Percentiles rank a stretch among this genome's conserved stretches.
Conservation (phyloP, 139 green algal genomes). For the Coccomyxa sp. region DNA sequence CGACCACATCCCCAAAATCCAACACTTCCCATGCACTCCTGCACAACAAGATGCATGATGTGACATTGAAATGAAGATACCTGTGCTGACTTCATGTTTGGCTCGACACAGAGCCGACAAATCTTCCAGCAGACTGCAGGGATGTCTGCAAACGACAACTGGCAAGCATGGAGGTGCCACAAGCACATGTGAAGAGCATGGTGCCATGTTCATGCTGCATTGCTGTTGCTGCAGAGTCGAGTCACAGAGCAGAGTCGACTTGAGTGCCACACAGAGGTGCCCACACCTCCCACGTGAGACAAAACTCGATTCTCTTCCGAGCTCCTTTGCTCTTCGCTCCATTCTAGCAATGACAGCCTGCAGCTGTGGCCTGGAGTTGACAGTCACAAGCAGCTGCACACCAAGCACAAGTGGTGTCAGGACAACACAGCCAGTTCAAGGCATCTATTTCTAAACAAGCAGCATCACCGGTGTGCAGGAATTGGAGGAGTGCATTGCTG, state of each 20-base stretch:
- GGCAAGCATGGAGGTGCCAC: too few species aligned
- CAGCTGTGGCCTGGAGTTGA: slow-evolving; percentile 61
- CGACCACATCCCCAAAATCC: slow-evolving; percentile 54
- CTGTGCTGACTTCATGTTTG: not conserved
- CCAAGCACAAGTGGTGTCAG: not conserved
- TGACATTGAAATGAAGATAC: not conserved
- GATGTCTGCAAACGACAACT: too few species aligned
- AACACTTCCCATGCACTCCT: slow-evolving; percentile 31
- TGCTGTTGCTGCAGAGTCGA: too few species aligned
- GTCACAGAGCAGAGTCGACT: too few species aligned
- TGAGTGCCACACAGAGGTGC: too few species aligned
- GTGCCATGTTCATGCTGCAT: too few species aligned
- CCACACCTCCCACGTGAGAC: not conserved
- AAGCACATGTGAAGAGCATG: too few species aligned
- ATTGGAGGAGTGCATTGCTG: not conserved
- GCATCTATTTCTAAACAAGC: not conserved
- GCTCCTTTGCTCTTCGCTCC: slow-evolving; percentile 35
- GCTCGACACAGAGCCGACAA: not conserved
- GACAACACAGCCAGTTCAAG: not conserved
- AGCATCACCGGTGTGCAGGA: not conserved
- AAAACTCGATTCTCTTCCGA: not conserved
- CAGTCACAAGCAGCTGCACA: slow-evolving; percentile 21
- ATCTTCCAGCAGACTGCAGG: too few species aligned
- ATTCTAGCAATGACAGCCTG: slow-evolving; percentile 60
- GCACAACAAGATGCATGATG: not conserved